Base-by-base conservation (phyloP, 108 stramenopile species). In the Skeletonema potamos region DNA sequence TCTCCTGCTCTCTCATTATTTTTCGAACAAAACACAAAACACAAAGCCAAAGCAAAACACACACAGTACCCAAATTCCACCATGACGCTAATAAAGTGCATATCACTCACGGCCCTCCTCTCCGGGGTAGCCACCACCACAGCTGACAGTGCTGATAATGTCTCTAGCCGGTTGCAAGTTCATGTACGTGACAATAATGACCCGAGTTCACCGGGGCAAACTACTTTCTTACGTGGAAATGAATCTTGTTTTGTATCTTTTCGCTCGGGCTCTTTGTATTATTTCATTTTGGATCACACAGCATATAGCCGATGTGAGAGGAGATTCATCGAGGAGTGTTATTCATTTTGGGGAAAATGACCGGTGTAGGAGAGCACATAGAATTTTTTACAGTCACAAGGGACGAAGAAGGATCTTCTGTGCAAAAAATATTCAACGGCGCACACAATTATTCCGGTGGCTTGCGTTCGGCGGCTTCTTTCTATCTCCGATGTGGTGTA, bases 101-200 rank as follows among this genome's bases (percentile, higher is more conserved):
- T 63, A 37, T 54, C 69, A 20, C 43, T 66, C n/a, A 33, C 67
- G 4, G 63, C 55, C 6, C 44, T 77, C 28, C 64, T 77, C 28
- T 37, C 62, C 44, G 58, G 62, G 32, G 48, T 22, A 51, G 48
- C 15, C 24, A 46, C 56, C 13, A 58, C 76, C 11, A 26, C 56
- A 18, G 64, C 70, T 17, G 81, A 73, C 60, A 72, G 70, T 33
- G 71, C 89, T 4, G 84, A 87, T 55, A 86, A 82, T 70, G 86
- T 90, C 46, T 90, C 89, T 15, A 86, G 85, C 70, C 85, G 89
- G 18, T 72, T 90, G 29, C 84, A 87, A 82, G 84, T 90, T 70
- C 89, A 90, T 84, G 89, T 89, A 84, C 81, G 89, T 89, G 29
- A 58, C 30, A 22, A 57, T n/a, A 37, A n/a, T 41, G 39, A 41